These are phyloP conservation scores for Paragyromitra xinjiangensis DNA, from an alignment of 495 filamentous ascomycete genomes.

Conservation along the genomic window DNA sequence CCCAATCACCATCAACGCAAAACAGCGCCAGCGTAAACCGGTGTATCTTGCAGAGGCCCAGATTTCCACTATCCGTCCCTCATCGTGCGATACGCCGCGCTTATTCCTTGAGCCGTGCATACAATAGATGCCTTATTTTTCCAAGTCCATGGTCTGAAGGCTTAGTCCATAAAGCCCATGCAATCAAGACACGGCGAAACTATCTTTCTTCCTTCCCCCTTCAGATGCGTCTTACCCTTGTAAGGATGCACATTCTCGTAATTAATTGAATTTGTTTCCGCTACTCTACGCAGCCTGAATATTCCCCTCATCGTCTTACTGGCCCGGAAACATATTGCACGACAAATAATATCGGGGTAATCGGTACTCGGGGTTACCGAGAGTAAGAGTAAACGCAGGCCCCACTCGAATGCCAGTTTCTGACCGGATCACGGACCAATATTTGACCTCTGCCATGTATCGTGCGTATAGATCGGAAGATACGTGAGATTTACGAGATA, in stretches of 20 bases:
- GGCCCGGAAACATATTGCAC: not conserved
- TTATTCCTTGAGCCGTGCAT: slow-evolving; percentile 14
- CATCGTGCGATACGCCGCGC: slow-evolving; percentile 19
- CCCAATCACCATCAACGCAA: not conserved
- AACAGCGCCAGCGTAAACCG: not conserved
- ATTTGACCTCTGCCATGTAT: not conserved
- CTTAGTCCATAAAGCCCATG: slow-evolving; percentile 11
- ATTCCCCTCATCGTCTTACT: not conserved
- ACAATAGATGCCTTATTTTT: slow-evolving; percentile 18
- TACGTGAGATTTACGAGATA: not conserved
- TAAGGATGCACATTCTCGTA: slow-evolving; percentile 9
- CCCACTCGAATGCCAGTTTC: slow-evolving; percentile 12
- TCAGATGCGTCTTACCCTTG: not conserved
- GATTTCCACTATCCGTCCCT: slow-evolving; percentile 5
- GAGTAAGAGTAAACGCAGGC: not conserved
- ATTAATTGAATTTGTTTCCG: slow-evolving; percentile 12
- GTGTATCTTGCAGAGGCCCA: slow-evolving; percentile 24
- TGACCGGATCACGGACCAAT: slow-evolving; percentile 11
- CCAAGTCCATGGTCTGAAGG: slow-evolving; percentile 25
- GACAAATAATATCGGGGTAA: slow-evolving; percentile 4
- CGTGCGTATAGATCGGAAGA: not conserved
- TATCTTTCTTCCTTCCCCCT: not conserved
- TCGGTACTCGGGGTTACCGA: slow-evolving; percentile 8
- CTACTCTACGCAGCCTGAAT: not conserved
- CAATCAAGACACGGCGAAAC: not conserved